These are phyloP conservation scores for Fusarium vanettenii DNA, from an alignment of 2,329 filamentous ascomycete genomes.

Conservation along the genomic window DNA sequence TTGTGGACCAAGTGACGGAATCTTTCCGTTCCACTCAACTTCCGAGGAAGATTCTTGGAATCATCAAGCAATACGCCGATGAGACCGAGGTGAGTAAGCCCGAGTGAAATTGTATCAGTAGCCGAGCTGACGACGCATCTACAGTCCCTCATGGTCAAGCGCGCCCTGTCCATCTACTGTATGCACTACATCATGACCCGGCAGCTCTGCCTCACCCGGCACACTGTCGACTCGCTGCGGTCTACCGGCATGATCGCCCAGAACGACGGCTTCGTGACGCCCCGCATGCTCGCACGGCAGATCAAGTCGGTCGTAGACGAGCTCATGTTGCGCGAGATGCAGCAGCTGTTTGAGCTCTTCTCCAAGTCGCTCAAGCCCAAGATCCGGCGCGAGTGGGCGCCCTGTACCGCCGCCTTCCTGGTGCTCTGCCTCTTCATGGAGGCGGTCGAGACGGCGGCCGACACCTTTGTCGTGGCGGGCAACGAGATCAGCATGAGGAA, in stretches of 20 bases:
- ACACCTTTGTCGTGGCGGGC: slow-evolving; percentile 62
- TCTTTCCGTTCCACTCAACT: slow-evolving; percentile 57
- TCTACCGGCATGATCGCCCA: slow-evolving; percentile 57
- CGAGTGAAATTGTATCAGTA: slow-evolving; percentile 12
- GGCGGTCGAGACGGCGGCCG: slow-evolving; percentile 63
- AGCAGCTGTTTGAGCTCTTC: slow-evolving; percentile 64
- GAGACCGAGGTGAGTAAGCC: slow-evolving; percentile 55
- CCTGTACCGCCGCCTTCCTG: slow-evolving; percentile 67
- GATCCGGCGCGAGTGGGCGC: slow-evolving; percentile 64
- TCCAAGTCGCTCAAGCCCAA: slow-evolving; percentile 66
- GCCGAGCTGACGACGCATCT: slow-evolving; percentile 19
- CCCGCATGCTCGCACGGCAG: slow-evolving; percentile 67
- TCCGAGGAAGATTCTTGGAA: slow-evolving; percentile 58
- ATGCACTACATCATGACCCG: slow-evolving; percentile 69
- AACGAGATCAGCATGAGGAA: slow-evolving; percentile 61
- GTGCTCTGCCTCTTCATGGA: slow-evolving; percentile 71
- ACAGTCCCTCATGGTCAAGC: slow-evolving; percentile 62
- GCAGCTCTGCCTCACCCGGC: slow-evolving; percentile 63
- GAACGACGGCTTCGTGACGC: slow-evolving; percentile 59
- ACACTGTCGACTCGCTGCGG: slow-evolving; percentile 55
- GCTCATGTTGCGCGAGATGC: slow-evolving; percentile 63
- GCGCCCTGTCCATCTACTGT: slow-evolving; percentile 65
- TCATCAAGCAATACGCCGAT: slow-evolving; percentile 61
- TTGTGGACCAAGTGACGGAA: slow-evolving; percentile 63
- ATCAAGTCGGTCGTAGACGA: slow-evolving; percentile 69